These are phyloP conservation scores for Lunasporangiospora selenospora DNA, from an alignment of 192 early-diverging fungal genomes.

Conservation along the genomic window DNA sequence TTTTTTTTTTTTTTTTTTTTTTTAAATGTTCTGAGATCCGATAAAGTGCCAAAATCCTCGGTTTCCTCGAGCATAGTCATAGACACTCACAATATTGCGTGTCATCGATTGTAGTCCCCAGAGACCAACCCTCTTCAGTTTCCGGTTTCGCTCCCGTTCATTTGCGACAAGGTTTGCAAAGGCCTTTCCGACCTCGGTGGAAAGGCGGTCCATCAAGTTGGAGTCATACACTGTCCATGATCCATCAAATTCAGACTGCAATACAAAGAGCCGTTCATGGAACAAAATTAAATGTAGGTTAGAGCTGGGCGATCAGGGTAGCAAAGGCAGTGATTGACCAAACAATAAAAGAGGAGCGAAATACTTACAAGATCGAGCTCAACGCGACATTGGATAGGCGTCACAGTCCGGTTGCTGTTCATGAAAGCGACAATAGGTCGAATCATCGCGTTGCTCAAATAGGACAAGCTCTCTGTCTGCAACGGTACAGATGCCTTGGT, in stretches of 20 bases:
- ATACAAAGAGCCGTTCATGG: neutral
- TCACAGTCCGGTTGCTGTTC: slow-evolving; percentile 89
- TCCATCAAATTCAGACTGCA: slow-evolving; percentile 86
- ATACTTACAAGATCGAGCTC: slow-evolving; percentile 72
- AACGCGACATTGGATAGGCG: slow-evolving; percentile 82
- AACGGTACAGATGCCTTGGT: slow-evolving; percentile 90
- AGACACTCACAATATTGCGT: slow-evolving; percentile 69
- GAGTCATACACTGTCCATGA: slow-evolving; percentile 92
- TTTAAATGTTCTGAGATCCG: slow-evolving; percentile 28
- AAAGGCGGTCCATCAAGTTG: slow-evolving; percentile 72
- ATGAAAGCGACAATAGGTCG: slow-evolving; percentile 95
- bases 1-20: neutral
- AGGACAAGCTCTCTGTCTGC: slow-evolving; percentile 69
- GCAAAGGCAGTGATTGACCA: neutral
- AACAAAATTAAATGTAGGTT: neutral
- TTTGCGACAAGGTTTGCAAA: slow-evolving; percentile 80
- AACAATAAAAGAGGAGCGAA: neutral
- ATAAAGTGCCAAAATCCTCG: slow-evolving; percentile 73
- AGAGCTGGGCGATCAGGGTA: neutral
- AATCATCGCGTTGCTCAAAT: slow-evolving; percentile 84
- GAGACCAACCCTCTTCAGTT: slow-evolving; percentile 86
- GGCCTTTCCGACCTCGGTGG: slow-evolving; percentile 83
- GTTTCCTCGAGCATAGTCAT: slow-evolving; percentile 77
- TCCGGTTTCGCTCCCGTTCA: slow-evolving; percentile 80
- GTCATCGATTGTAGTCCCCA: slow-evolving; percentile 87